A percentile compares a stretch with the other conserved stretches of the same genome.
Conservation (phyloP, 2,329 filamentous ascomycete species). For the Leptographium lundbergii region DNA sequence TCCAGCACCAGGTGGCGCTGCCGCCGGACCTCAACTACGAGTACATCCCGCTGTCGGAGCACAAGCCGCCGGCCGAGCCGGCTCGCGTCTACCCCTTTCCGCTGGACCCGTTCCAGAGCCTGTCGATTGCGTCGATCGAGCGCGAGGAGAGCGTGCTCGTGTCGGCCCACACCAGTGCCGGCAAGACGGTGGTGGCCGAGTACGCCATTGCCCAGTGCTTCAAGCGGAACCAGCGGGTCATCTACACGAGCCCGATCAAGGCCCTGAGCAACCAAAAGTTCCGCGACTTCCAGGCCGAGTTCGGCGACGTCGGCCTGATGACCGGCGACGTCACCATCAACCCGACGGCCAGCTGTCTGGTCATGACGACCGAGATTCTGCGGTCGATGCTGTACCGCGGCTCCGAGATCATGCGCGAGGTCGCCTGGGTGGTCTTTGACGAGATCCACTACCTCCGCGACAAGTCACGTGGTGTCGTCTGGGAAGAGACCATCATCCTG, state of each 20-base stretch:
- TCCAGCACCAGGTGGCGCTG: constrained; percentile 92
- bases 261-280: constrained; percentile 98
- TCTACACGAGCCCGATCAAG: constrained; percentile 99
- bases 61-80: constrained; percentile 78
- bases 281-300: constrained; percentile 87
- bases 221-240: constrained; percentile 94
- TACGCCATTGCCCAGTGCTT: constrained; percentile 96
- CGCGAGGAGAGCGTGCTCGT: constrained; percentile 92
- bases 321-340: constrained; percentile 99
- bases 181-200: constrained; percentile 96
- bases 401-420: constrained; percentile 98
- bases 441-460: constrained; percentile 98
- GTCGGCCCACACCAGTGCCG: constrained; percentile 92
- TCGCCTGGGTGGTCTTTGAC: constrained; percentile 96
- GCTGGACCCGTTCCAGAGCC: constrained; percentile 92
- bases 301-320: constrained; percentile 96
- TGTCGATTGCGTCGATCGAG: constrained; percentile 90
- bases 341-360: constrained; percentile 89
- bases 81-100: constrained; percentile 79
- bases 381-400: constrained; percentile 96
- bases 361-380: constrained; percentile 99
- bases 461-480: constrained; percentile 87
- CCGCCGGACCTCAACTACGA: constrained; percentile 90
- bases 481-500: constrained; percentile 98
- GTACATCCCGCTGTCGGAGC: constrained; percentile 87